Evolutionary conservation across 2,329 filamentous ascomycete species (phyloP), one percentile per base, ranked within the genome.

Genomic region (Stachybotrys echinatus): DNA sequence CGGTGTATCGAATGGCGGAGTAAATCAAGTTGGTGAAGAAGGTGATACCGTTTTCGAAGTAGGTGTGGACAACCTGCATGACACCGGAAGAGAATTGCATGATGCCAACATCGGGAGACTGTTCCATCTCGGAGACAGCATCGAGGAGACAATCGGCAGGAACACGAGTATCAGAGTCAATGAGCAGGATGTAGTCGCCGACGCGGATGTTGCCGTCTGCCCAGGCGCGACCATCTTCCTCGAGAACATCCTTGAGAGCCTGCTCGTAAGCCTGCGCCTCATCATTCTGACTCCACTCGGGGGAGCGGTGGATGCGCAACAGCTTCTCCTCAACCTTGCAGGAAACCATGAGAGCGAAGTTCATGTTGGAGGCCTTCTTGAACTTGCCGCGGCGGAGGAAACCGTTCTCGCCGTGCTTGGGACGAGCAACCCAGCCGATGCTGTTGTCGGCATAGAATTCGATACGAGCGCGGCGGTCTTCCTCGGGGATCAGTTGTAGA

Each of bases 171-270:
- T 91, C 87, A 2, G 87, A 90, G 70, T 90, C 87, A 61, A 90
- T 87, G 52, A 92, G 61, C 12, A 70, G 61, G 52, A 92, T 89
- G 66, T 91, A 92, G 68, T 95, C 89, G 50, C 90, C 90, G 20
- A 95, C 75, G 47, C 89, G 88, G 58, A 95, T 86, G 66, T 94
- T 91, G 54, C 89, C 90, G 62, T 90, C 88, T 18, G 89, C 89
- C 87, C 86, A 88, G 23, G 87, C 87, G 23, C 85, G 81, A 18
- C 84, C 83, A 50, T 88, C 76, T 45, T 84, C 81, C 44, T 84
- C 77, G 37, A 92, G 75, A 18, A 86, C 80, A 52, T 86, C 79
- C 56, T 81, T 78, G 40, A 92, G 75, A 52, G 81, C 76, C 59
- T 75, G 67, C 65, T 85, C 79, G 61, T 90, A 90, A 2, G 83